Conservation (phyloP, 306 rosid genomes). For the Inga oerstediana region DNA sequence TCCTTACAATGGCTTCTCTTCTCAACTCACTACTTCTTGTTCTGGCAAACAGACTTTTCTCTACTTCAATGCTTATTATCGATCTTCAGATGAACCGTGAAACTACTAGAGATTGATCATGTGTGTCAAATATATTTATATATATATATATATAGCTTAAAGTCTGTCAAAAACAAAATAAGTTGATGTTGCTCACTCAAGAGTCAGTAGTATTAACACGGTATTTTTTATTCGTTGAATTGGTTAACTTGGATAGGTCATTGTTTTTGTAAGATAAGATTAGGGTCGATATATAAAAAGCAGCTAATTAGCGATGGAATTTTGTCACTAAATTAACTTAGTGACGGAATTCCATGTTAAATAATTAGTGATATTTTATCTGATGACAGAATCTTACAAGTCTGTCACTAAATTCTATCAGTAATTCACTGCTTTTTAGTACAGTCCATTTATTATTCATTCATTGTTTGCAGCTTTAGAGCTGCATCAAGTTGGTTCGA, state of each 20-base stretch:
- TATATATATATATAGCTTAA: too few relatives aligned
- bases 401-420: too few relatives aligned
- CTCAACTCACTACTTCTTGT: conserved; percentile 41
- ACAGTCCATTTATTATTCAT: not conserved
- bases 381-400: too few relatives aligned
- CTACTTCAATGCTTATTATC: conserved; percentile 49
- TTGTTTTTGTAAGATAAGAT: not conserved
- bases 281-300: too few relatives aligned
- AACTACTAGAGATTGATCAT: not conserved
- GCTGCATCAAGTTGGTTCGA: not conserved
- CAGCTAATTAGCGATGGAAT: too few relatives aligned
- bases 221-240: too few relatives aligned
- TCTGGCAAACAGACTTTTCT: conserved; percentile 50
- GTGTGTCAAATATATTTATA: too few relatives aligned
- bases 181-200: not conserved
- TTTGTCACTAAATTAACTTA: too few relatives aligned
- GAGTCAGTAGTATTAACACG: not conserved
- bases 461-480: not conserved
- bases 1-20: conserved; percentile 57
- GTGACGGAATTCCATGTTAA: too few relatives aligned
- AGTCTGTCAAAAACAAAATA: too few relatives aligned
- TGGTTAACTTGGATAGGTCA: not conserved
- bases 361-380: too few relatives aligned
- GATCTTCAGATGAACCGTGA: not conserved
- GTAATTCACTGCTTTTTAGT: too few relatives aligned